phyloP scores from a whole-genome alignment of 352 stramenopile species.

The Phytophthora pistaciae region DNA sequence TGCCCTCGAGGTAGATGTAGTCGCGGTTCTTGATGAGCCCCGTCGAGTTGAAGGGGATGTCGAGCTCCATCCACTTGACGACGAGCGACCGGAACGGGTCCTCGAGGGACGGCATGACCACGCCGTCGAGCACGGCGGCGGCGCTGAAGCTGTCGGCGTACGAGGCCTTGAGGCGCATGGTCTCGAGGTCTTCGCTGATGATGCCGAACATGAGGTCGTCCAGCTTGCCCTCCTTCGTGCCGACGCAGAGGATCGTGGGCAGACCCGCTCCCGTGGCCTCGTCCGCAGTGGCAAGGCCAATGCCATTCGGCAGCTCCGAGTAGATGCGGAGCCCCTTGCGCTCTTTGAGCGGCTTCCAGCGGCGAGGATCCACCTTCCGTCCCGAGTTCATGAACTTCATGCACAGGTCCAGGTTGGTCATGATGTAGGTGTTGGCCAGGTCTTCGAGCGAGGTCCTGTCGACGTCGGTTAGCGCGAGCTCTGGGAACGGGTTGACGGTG shows the following conservation, averaged over 20 bases:
- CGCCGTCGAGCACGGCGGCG: not conserved
- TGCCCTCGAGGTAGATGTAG: not conserved
- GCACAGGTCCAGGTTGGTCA: not conserved
- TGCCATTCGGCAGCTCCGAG: not conserved
- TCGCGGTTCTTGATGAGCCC: not conserved
- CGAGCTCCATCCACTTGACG: slow-evolving; percentile 1
- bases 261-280: not conserved
- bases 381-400: not conserved
- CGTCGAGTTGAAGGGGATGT: not conserved
- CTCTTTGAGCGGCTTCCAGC: not conserved
- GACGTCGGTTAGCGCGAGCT: not conserved
- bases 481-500: not conserved
- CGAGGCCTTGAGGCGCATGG: not conserved
- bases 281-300: not conserved
- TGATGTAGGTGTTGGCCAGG: not conserved
- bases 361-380: not conserved
- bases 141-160: not conserved
- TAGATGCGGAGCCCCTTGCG: not conserved
- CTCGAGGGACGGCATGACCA: not conserved
- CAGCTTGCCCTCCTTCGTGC: not conserved
- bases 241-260: not conserved
- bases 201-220: not conserved
- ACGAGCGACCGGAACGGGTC: not conserved
- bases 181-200: not conserved
- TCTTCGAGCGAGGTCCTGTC: not conserved